Evolutionary conservation across 805 yeast genomes (phyloP), one percentile per base, ranked within the genome.

Genomic region (Diddensiella caesifluorescens): DNA sequence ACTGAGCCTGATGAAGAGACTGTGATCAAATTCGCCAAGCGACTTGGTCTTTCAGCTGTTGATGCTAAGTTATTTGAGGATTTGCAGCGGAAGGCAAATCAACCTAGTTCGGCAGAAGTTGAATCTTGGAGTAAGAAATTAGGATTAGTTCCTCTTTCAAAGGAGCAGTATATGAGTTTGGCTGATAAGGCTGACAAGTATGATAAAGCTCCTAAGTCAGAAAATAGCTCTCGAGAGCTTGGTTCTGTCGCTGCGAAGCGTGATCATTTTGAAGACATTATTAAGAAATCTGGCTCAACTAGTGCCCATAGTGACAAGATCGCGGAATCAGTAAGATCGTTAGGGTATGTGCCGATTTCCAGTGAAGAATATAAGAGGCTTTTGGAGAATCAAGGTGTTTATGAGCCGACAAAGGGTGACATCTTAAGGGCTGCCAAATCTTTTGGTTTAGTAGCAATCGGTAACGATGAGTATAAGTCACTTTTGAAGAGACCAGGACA

Each of bases 381-480:
- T 16, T 40, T 59, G 6, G 56, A 56, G 5, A 49, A 54, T 29
- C 62, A 60, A 40, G 47, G 48, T 22, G 58, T 55, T 13, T 58
- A 55, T 30, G 54, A 54, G 16, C 65, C 65, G 3, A 55, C 66
- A 10, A 56, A 52, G 38, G 53, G 58, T 9, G 67, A 63, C 16
- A 50, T 63, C 13, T 48, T 59, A 16, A 50, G 60, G 22, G 51
- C 57, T 12, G 73, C 79, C 3, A 67, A 64, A 52, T 57, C 57
- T 12, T 68, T 69, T 49, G 68, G 69, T 5, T 53, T 74, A 38
- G 62, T 69, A 2, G 69, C 74, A 1, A 47, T 74, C 32, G 67
- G 77, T 1, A 48, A 57, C 4, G 74, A 69, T 0, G 77, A 73
- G 42, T 73, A 69, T 48, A 60, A 57, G 35, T 41, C 53, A 1